Base-by-base conservation (phyloP, 2,329 filamentous ascomycete genomes). In the Beauveria australis region DNA sequence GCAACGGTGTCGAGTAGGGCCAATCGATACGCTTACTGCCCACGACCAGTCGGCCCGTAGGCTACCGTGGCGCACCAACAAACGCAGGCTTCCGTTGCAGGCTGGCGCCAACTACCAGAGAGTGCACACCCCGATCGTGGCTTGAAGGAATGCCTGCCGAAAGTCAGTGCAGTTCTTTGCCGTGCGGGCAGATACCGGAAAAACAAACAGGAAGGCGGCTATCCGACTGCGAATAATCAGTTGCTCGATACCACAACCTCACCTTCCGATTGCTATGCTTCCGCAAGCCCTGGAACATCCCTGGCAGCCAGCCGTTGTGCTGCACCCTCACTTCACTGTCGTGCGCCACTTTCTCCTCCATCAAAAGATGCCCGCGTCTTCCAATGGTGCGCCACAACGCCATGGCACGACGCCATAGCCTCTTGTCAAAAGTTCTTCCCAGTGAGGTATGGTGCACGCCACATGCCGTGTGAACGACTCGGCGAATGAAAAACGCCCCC, bases 351-450 rank as follows among this genome's bases (percentile, higher is more conserved):
- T 59, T 37, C 18, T 30, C 19, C 12, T 53, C 26, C 26, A 26
- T n/a, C 33, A 24, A 37, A 52, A 46, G 24, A 22, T 51, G 51
- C 46, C 22, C 44, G 19, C 28, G 19, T 10, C 44, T 58, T 58
- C 46, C 19, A 26, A 52, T 33, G 44, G 40, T 8, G 47, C 46
- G 56, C 56, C 56, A 59, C 56, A 52, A 28, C 47, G 56, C 56
- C 56, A 52, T 44, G 33, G 56, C 47, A 59, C 56, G 16, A 30
- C 28, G 46, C 22, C 56, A 44, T 33, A 52, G 56, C 48, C 56
- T 33, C 48, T 52, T 53, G 48, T 40, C 57, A 60, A 53, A 60
- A 60, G 57, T 60, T 18, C 57, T 60, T 60, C 57, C 49, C n/a
- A 40, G 26, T 14, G 8, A 26, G 28, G 57, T 12, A 40, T 59